phyloP scores from a whole-genome alignment of 805 yeast genomes.

The Kodamaea leandrae region DNA sequence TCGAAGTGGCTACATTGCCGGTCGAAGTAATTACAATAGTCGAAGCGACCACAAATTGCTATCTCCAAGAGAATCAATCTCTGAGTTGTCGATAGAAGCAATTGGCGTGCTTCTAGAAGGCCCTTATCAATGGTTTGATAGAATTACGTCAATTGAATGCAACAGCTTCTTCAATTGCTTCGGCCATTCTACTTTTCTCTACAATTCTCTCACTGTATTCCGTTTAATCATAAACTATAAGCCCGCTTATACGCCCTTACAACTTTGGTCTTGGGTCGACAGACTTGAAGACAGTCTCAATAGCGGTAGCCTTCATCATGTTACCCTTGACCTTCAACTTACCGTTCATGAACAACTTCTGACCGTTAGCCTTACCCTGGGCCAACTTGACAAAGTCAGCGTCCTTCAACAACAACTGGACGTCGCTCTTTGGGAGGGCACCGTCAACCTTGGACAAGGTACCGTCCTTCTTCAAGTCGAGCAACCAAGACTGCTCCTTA shows the following conservation, averaged over 20 bases:
- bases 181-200: no score
- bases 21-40: no score
- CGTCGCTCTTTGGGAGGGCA: conserved; percentile 54
- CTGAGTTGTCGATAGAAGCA: no score
- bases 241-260: conserved; percentile 20
- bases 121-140: no score
- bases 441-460: conserved; percentile 40
- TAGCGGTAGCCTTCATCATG: conserved; percentile 83
- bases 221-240: conserved; percentile 6
- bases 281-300: conserved; percentile 63
- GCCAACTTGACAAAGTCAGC: conserved; percentile 69
- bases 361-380: conserved; percentile 79
- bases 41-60: no score
- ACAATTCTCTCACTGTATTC: neutral
- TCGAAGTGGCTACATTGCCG: no score
- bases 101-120: no score
- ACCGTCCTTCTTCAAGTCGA: conserved; percentile 67
- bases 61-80: no score
- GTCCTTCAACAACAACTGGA: conserved; percentile 63
- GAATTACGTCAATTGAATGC: no score
- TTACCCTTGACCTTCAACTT: conserved; percentile 85
- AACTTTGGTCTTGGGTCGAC: conserved; percentile 45
- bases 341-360: conserved; percentile 79
- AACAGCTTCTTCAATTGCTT: neutral
- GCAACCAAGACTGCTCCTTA: conserved; percentile 58